Evolutionary conservation across 176 grass and related monocot species (phyloP), one percentile per base, ranked within the genome.

Genomic region (Lolium multiflorum): DNA sequence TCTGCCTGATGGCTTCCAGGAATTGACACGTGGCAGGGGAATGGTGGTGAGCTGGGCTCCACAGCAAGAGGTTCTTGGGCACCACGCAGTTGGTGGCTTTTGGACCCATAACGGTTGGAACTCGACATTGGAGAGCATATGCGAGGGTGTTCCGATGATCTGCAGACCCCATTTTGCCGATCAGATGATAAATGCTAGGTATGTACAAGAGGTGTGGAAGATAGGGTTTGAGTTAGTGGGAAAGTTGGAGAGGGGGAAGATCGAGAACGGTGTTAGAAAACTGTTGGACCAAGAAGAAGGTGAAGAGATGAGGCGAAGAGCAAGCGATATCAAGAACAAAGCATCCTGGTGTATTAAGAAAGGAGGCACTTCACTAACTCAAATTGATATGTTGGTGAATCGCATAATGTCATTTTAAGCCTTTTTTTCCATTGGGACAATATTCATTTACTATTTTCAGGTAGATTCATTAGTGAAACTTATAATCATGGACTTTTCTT

Each of bases 41-140:
- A 37, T 80, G 41, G 52, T 88, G 6, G 77, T 91, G 28, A 4
- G 68, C 1, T 91, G 86, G 89, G 85, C 61, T 0, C 90, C 90
- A 11, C 90, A 91, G 14, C 86, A 85, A n/a, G 70, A 82, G 4
- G 90, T 91, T 18, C 61, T 91, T 0, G 20, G 3, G 4, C 90
- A 91, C n/a, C 39, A 0, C 1, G 82, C 82, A 0, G 11, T 88
- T 20, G 90, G 90, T 5, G 90, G 90, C 0, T 91, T 91, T 39
- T 88, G 86, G 87, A 92, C 86, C 7, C 86, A 91, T 56, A 59
- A 16, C 3, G 86, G 89, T 5, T 91, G 90, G 90, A 88, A 85
- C 79, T 92, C 90, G 7, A 86, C 77, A 2, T 5, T 92, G 9
- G 87, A 92, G 49, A 89, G 87, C 25, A 50, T 92, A 9, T 81